Percentiles rank a stretch among this genome's conserved stretches.
These are phyloP conservation scores for Aureobasidium sp. DNA, from an alignment of 2,329 filamentous ascomycete species.

Conservation along the genomic window DNA sequence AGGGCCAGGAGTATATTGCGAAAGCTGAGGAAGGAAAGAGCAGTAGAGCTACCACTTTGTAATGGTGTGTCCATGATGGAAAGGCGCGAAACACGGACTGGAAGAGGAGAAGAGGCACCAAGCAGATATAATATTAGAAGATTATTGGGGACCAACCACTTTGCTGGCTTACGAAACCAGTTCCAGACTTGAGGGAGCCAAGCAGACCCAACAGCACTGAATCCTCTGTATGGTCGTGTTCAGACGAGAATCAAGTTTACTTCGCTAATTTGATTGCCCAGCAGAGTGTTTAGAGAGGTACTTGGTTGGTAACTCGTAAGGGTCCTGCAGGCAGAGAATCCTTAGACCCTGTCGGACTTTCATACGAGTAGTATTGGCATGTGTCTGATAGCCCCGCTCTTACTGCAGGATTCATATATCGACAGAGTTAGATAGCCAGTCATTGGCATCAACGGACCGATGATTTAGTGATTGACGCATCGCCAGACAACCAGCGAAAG, in stretches of 20 bases:
- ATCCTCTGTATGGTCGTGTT: background rate
- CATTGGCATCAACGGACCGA: background rate
- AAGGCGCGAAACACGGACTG: background rate
- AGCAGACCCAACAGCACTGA: background rate
- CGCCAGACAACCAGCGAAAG: background rate
- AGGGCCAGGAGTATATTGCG: background rate
- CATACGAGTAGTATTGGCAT: background rate
- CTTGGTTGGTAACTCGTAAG: background rate
- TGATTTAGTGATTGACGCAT: background rate
- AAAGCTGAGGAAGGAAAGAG: background rate
- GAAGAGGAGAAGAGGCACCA: background rate
- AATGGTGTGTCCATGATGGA: background rate
- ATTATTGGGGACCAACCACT: background rate
- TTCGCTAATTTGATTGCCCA: constrained; percentile 3
- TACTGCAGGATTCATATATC: background rate
- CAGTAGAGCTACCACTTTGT: background rate
- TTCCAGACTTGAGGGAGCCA: background rate
- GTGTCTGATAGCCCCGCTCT: constrained; percentile 2
- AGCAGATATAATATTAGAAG: constrained; percentile 7
- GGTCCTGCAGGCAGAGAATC: background rate
- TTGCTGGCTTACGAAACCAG: background rate
- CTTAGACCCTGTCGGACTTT: background rate
- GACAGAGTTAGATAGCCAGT: background rate
- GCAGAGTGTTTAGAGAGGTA: no score
- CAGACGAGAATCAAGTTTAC: no score